Conservation (phyloP, 2,329 filamentous ascomycete species). For the Chrysoporthe cubensis region DNA sequence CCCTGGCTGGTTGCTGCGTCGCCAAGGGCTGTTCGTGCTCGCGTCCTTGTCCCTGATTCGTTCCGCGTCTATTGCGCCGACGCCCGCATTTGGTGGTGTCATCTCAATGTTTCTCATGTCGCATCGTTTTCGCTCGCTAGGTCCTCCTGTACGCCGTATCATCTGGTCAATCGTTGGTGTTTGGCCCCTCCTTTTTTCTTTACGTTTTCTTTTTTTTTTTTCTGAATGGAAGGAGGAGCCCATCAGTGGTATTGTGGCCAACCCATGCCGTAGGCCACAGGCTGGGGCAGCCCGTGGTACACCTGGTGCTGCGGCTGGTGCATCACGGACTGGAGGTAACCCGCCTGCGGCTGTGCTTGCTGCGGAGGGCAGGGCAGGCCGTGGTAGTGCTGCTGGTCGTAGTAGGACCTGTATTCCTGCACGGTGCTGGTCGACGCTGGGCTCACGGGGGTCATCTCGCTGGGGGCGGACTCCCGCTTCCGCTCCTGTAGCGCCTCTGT, state of each 20-base stretch:
- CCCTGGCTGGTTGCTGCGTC: not conserved
- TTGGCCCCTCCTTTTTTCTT: not conserved
- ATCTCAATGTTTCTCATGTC: not conserved
- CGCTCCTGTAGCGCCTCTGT: conserved; percentile 17
- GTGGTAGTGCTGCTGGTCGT: conserved; percentile 26
- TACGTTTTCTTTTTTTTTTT: not conserved
- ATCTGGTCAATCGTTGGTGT: no score
- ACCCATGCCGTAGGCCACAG: conserved; percentile 22
- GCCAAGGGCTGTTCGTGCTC: not conserved
- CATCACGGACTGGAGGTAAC: conserved; percentile 14
- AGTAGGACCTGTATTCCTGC: conserved; percentile 31
- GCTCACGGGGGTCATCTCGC: conserved; percentile 32
- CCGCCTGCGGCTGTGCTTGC: conserved; percentile 10
- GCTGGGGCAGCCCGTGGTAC: conserved; percentile 24
- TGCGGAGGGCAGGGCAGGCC: conserved; percentile 15
- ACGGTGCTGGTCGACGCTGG: conserved; percentile 33
- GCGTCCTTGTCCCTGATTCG: not conserved
- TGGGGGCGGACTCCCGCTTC: conserved; percentile 7
- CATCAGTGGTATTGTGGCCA: conserved; percentile 25
- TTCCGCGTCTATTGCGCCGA: not conserved
- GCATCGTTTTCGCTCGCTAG: not conserved
- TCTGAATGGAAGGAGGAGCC: not conserved
- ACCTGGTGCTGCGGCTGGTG: conserved; percentile 17
- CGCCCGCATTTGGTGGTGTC: not conserved
- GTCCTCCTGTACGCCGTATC: no score